Conservation (phyloP, 768 basidiomycete species). For the Tremella yokohamensis region DNA sequence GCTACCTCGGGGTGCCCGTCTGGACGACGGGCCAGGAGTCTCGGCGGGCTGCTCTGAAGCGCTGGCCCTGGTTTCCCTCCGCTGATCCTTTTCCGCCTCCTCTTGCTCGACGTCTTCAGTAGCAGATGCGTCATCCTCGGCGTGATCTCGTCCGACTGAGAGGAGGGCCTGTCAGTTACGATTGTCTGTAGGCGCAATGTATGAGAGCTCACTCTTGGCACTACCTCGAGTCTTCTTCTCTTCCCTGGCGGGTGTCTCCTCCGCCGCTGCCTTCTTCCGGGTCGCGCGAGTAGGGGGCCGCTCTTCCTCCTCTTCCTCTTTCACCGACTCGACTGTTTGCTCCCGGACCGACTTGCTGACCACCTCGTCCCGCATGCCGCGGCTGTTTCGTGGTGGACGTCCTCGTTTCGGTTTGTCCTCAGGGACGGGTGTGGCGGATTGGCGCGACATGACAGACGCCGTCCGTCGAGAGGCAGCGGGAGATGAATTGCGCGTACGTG, state of each 20-base stretch:
- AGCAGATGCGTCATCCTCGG: no score
- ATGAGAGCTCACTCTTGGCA: conserved; percentile 11
- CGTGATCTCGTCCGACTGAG: conserved; percentile 5
- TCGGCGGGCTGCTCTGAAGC: conserved; percentile 7
- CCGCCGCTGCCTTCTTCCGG: conserved; percentile 5
- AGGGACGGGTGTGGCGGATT: conserved; percentile 20
- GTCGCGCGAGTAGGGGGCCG: conserved; percentile 1
- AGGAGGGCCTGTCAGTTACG: background rate
- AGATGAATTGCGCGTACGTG: conserved; percentile 24
- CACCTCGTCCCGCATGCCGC: conserved; percentile 12
- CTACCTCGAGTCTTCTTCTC: conserved; percentile 21
- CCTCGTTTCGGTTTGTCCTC: conserved; percentile 9
- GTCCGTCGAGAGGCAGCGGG: conserved; percentile 34
- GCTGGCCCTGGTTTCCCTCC: conserved; percentile 9
- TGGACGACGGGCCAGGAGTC: background rate
- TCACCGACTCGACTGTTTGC: conserved; percentile 10
- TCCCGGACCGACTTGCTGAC: conserved; percentile 7
- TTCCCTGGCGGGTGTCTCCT: conserved; percentile 15
- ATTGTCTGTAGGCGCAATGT: background rate
- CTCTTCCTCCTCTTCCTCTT: conserved; percentile 18
- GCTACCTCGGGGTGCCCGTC: background rate
- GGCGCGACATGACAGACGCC: conserved; percentile 25
- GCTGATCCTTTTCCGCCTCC: conserved; percentile 22
- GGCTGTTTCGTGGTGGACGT: conserved; percentile 5
- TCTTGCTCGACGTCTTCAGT: conserved; percentile 4